phyloP scores from a whole-genome alignment of 176 grass and related monocot species.

The Carex littledalei region DNA sequence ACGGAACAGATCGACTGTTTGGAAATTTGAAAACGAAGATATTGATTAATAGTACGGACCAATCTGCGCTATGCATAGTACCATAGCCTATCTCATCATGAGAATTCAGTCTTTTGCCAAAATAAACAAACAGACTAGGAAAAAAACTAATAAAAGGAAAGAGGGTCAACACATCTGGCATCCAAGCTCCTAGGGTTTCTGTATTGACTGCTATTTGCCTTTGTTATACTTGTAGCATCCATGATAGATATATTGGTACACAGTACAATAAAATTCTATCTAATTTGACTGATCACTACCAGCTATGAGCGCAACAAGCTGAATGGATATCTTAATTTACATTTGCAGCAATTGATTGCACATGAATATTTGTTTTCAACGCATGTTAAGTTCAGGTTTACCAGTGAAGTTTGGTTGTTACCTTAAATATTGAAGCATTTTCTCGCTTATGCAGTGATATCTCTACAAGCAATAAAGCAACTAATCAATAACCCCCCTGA shows the following conservation, averaged over 20 bases:
- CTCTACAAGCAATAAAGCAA: constrained; percentile 51
- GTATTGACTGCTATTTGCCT: not conserved
- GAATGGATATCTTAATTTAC: not conserved
- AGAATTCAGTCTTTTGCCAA: not conserved
- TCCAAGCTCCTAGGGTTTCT: not conserved
- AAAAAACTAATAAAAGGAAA: not conserved
- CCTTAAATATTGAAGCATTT: not conserved
- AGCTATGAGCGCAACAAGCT: not conserved
- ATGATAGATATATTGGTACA: not conserved
- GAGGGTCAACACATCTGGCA: not conserved
- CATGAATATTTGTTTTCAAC: not conserved
- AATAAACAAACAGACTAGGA: not conserved
- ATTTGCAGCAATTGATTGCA: constrained; percentile 6
- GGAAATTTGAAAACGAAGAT: too few species aligned
- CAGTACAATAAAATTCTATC: not conserved
- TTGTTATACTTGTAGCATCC: not conserved
- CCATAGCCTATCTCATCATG: not conserved
- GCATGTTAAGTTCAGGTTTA: constrained; percentile 1
- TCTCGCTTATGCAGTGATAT: constrained; percentile 43
- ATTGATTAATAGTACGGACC: too few species aligned
- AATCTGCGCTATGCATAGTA: too few species aligned
- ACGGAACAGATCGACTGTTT: too few species aligned
- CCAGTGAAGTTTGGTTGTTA: not conserved
- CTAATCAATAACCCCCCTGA: constrained; percentile 47
- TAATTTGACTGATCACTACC: not conserved